Evolutionary conservation across 2,329 filamentous ascomycete genomes (phyloP), one percentile per base, ranked within the genome.

Genomic region (Amylocarpus encephaloides): DNA sequence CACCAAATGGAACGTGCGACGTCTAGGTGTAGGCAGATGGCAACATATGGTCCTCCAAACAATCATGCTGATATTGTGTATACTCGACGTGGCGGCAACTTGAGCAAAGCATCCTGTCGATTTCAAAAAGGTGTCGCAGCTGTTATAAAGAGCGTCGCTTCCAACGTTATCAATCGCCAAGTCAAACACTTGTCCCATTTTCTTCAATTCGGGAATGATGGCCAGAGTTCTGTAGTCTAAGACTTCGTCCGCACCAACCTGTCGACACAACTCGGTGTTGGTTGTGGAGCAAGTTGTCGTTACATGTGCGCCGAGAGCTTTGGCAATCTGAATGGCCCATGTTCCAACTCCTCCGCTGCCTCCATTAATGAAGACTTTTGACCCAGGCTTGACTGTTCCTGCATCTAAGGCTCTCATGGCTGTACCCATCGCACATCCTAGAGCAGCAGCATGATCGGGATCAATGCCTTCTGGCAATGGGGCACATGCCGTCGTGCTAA

Each of bases 321-420:
- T 85, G 7, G 81, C 82, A 40, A 85, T 74, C 61, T 86, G 82
- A 47, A 86, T 78, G 0, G 72, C 76, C 50, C 74, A 83, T 0
- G 74, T 72, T 0, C 83, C 83, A 1, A 72, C 75, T 0, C 82
- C 82, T 9, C 83, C 83, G 5, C 74, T 79, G 0, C 80, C 81
- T 11, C 80, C 82, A 56, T 85, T 85, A 63, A 85, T 75, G 59
- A 85, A 79, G 6, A 86, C 71, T 57, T 72, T 75, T 46, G 77
- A 72, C n/a, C 79, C 79, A 3, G 65, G 53, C 18, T 69, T 67
- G 42, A 75, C 71, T 51, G 71, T 19, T 13, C 13, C 26, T 41
- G 39, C 11, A 38, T 38, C 35, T 19, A 41, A 22, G 30, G 49
- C 54, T 45, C 58, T 57, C 39, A 57, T 58, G 0, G 59, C 57